A percentile compares a stretch with the other conserved stretches of the same genome.
Conservation (phyloP, 495 filamentous ascomycete species). For the Tuber umbilicatum region DNA sequence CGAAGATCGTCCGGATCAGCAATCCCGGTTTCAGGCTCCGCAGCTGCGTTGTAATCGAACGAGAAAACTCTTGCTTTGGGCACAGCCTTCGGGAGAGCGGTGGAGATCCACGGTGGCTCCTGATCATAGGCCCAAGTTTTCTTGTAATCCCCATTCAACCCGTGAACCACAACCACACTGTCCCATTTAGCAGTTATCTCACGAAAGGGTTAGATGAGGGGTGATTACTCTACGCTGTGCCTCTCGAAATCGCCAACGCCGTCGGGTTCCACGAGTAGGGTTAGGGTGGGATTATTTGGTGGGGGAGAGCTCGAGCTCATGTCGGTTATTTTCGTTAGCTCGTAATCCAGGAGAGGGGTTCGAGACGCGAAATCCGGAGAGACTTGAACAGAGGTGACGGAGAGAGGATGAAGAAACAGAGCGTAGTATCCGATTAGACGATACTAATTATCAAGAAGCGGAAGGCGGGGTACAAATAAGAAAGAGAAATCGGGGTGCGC, state of each 20-base stretch:
- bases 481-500: not conserved
- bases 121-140: not conserved
- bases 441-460: not conserved
- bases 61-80: not conserved
- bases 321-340: not conserved
- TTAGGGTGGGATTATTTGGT: not conserved
- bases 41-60: not conserved
- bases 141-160: not conserved
- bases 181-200: not conserved
- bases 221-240: not conserved
- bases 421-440: not conserved
- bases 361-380: not conserved
- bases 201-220: not conserved
- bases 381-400: not conserved
- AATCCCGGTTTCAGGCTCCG: not conserved
- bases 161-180: not conserved
- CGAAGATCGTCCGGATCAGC: not conserved
- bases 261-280: not conserved
- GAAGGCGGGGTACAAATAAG: constrained; percentile 2
- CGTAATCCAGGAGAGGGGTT: not conserved
- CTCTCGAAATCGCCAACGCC: not conserved
- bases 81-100: not conserved
- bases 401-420: not conserved
- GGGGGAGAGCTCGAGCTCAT: not conserved
- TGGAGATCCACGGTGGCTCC: not conserved